Base-by-base conservation (phyloP, 768 basidiomycete genomes). In the Pisolithus microcarpus region DNA sequence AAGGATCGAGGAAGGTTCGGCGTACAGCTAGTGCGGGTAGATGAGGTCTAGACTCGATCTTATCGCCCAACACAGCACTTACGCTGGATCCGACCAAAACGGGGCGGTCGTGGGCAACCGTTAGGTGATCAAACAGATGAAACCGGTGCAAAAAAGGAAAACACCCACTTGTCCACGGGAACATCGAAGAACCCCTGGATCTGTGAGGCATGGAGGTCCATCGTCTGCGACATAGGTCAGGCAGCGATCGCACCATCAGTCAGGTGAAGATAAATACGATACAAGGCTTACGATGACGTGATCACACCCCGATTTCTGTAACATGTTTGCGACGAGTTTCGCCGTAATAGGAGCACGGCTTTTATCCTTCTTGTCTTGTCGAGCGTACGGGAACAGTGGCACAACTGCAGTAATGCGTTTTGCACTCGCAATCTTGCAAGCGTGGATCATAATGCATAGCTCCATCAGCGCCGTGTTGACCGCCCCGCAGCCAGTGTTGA, bases 151-250 rank as follows among this genome's bases (percentile, higher is more conserved):
- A 18, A 38, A 23, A 43, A 40, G n/a, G 21, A 45, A 49, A 50
- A 34, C 52, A 82, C 91, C 79, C 66, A 95, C 91, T 99, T 98
- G 78, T 99, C 96, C 61, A 97, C 95, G 7, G 96, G 96, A 40
- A 98, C 94, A 69, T 98, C 95, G 69, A 99, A 99, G 75, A 99
- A 99, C 6, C 96, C 96, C 72, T 99, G 96, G 56, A 99, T 98
- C 65, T 99, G 96, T 2, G 92, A 95, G 30, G 96, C 96, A 65
- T 99, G 95, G 52, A 98, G 75, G 72, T 99, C 96, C 92, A 98
- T 96, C 8, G 95, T 98, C 91, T 94, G 56, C 30, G 26, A 37
- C 51, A 37, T 36, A 48, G 9, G n/a, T 45, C 43, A 31, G 50
- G 28, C 47, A 34, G 21, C 28, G 43, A 48, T 18, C 39, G 26